Base-by-base conservation (phyloP, 2,329 filamentous ascomycete species). In the Emericellopsis atlantica region DNA sequence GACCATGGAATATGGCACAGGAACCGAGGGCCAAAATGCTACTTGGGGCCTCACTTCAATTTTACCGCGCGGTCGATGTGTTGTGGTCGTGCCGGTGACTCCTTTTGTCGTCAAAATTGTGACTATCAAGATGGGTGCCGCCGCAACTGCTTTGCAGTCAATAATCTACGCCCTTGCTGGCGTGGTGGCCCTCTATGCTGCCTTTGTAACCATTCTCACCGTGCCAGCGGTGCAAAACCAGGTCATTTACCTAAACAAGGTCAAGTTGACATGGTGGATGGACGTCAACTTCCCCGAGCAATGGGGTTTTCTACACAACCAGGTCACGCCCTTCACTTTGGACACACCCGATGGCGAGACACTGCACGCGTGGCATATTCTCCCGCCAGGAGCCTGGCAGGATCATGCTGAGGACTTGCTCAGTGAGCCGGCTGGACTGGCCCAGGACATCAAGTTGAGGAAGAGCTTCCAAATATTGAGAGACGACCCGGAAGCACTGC, bases 341-440 rank as follows among this genome's bases (percentile, higher is more conserved):
- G 58, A 57, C 3, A 86, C 82, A 0, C 60, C 70, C 0, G 83
- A 88, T 54, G 70, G 75, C 31, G 76, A 83, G 53, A 74, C 62
- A 0, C 59, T 89, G 4, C 83, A 83, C 51, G 81, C 79, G 34
- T 89, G 83, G 83, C 83, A 88, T 55, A 68, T 89, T 34, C 61
- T 87, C n/a, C 83, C 84, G 0, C 56, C 83, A 2, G 74, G 74
- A 43, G 59, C 83, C 2, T 87, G 84, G 53, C 63, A 67, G 2
- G 61, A 74, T 44, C 66, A 85, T 49, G 75, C 82, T 50, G 54
- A 66, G 15, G 47, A 55, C 12, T 24, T 44, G 7, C 14, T 24
- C 41, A 65, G 84, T 49, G 74, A 83, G 50, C 53, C 45, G 9
- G 41, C 40, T 2, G 58, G 57, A 1, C 49, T 57, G 31, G 51